Evolutionary conservation across 169 alveolate genomes (phyloP).

Genomic region (Neospora caninum): DNA sequence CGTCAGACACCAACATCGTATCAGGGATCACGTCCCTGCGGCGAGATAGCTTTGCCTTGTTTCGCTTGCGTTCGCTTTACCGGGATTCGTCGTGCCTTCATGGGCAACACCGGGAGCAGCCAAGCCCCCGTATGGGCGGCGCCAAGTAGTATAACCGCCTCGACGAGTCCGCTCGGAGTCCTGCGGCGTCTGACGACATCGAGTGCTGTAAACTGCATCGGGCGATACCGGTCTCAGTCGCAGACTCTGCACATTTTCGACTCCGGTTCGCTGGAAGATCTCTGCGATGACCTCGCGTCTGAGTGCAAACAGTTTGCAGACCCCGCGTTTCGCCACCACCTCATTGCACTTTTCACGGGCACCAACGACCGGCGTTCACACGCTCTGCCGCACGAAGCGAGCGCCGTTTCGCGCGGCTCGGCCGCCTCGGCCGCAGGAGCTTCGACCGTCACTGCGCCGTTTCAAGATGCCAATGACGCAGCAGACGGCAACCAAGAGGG

Average conservation of each 20-base stretch:
- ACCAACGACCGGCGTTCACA: neutral
- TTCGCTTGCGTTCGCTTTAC: no score
- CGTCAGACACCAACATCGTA: no score
- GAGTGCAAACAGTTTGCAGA: slow-evolving; percentile 28
- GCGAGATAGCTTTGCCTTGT: no score
- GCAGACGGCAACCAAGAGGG: neutral
- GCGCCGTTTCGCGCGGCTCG: neutral
- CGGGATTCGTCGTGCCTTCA: no score
- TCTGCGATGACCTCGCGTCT: slow-evolving; percentile 22
- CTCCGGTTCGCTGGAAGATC: slow-evolving; percentile 23
- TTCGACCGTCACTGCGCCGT: neutral
- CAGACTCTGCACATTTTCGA: slow-evolving; percentile 2
- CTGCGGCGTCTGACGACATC: neutral
- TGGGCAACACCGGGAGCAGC: neutral
- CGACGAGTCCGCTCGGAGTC: slow-evolving; percentile 6
- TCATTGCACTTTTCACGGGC: neutral
- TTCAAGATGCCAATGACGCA: neutral
- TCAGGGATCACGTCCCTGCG: no score
- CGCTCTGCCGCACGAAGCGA: neutral
- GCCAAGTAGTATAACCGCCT: neutral
- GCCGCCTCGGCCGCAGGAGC: neutral
- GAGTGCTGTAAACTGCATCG: slow-evolving; percentile 5
- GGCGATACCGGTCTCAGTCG: neutral
- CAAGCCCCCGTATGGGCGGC: slow-evolving; percentile 45
- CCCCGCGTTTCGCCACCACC: neutral